phyloP scores from a whole-genome alignment of 352 stramenopile species.

The Globisporangium camurandrum region DNA sequence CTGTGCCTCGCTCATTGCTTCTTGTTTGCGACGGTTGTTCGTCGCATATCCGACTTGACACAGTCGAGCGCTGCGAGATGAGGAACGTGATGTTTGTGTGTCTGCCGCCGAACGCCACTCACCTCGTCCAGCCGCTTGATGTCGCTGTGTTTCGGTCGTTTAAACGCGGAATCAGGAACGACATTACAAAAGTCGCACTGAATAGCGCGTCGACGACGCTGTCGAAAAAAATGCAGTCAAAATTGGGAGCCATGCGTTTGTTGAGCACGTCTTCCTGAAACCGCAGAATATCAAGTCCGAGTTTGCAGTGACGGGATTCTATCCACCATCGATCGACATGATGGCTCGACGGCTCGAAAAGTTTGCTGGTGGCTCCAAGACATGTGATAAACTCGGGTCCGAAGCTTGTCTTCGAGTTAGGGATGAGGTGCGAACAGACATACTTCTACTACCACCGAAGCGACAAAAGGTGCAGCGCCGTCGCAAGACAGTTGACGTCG shows the following conservation, averaged over 20 bases:
- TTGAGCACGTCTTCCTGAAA: slow-evolving; percentile 4
- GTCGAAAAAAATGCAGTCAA: no score
- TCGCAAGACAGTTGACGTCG: slow-evolving; percentile 3
- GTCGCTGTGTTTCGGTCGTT: no score
- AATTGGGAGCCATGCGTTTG: slow-evolving; percentile 4
- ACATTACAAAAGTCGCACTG: no score
- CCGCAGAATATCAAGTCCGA: slow-evolving; percentile 5
- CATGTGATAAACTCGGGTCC: neutral
- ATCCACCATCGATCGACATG: slow-evolving; percentile 7
- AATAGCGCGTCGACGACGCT: no score
- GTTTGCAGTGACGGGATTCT: slow-evolving; percentile 2
- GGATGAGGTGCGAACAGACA: slow-evolving; percentile 1
- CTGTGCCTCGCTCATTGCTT: no score
- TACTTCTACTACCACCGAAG: slow-evolving; percentile 2
- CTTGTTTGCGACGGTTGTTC: slow-evolving; percentile 1
- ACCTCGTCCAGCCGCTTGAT: no score
- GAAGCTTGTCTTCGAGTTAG: no score
- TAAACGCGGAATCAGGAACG: no score
- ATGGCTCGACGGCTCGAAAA: slow-evolving; percentile 3
- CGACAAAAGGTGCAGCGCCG: neutral
- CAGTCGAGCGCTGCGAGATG: no score
- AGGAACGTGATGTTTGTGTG: no score
- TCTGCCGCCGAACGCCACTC: no score
- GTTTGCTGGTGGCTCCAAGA: slow-evolving; percentile 1
- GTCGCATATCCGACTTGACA: no score